Evolutionary conservation across 1,284 basidiomycete species (phyloP), one percentile per base, ranked within the genome.

Genomic region (Agaricales sp.): DNA sequence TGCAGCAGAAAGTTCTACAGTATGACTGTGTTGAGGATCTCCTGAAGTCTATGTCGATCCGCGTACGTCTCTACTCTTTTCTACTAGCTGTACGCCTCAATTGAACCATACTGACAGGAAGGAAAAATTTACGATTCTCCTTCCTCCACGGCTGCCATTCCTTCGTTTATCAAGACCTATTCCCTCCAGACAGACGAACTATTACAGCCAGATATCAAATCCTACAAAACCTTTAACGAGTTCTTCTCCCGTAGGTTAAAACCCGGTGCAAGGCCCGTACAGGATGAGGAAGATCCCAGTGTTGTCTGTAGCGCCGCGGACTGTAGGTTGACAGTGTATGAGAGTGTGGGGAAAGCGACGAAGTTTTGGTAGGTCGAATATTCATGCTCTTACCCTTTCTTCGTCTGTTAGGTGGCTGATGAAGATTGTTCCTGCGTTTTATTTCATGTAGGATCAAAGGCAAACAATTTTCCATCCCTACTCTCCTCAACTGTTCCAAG

Each of bases 221-320:
- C 75, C 53, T 88, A 88, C 61, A 67, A 70, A 58, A 81, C 68
- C 12, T 92, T 93, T 71, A 93, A 92, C 64, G 74, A 87, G 20
- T 92, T 93, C 68, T 92, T 92, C 69, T 80, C 69, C 50, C 72
- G 88, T 43, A 76, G 80, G 56, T 70, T 92, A 41, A 76, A 75
- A 52, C 66, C 77, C 0, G 77, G 66, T 6, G 84, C 80, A 4
- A 74, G 90, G 3, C 86, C 84, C 0, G 72, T 88, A 8, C 73
- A 80, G 43, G 68, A 79, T 12, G 73, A 70, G 0, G 68, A 74
- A 2, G 75, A 88, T 54, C 68, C 74, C 0, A 56, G 57, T 2
- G 67, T 73, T 16, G 61, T 92, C 47, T 78, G 80, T 58, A 80
- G 77, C 23, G 78, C 79, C 1, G 87, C 89, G 0, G 90, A 93